Percentiles rank a stretch among this genome's conserved stretches.
Evolutionary conservation across 2,329 filamentous ascomycete species (phyloP).

Genomic region (Lachnellula cervina): DNA sequence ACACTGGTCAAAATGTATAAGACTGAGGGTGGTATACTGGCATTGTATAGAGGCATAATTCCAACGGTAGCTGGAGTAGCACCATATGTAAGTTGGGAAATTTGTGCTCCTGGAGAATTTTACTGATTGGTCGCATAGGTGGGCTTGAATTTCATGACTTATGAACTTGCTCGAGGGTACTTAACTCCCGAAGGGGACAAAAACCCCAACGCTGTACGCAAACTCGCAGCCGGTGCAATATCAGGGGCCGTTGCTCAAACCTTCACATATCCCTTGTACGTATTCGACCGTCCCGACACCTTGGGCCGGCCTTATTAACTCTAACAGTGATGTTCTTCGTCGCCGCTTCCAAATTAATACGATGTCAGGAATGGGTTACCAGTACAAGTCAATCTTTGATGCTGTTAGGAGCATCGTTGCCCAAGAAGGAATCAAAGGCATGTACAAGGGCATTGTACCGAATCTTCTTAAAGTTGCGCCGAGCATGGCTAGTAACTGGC

Average conservation of each 20-base stretch:
- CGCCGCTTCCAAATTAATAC: constrained; percentile 98
- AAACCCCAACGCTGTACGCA: constrained; percentile 73
- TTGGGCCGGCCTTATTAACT: constrained; percentile 19
- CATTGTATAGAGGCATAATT: constrained; percentile 90
- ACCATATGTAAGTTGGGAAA: constrained; percentile 68
- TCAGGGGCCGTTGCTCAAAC: constrained; percentile 97
- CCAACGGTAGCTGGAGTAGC: constrained; percentile 94
- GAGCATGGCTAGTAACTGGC: constrained; percentile 97
- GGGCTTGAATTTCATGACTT: constrained; percentile 97
- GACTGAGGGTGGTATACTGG: constrained; percentile 77
- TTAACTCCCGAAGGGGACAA: constrained; percentile 84
- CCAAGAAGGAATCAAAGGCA: constrained; percentile 76
- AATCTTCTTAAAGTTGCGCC: constrained; percentile 96
- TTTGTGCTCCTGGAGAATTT: constrained; percentile 23
- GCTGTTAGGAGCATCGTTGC: constrained; percentile 75
- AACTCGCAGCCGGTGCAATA: constrained; percentile 83
- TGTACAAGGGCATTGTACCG: constrained; percentile 95
- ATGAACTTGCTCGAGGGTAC: constrained; percentile 79
- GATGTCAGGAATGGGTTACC: constrained; percentile 96
- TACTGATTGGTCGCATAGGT: constrained; percentile 52
- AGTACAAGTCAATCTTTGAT: constrained; percentile 83
- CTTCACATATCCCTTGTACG: constrained; percentile 96
- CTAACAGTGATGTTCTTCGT: constrained; percentile 74
- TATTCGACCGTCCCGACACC: constrained; percentile 12
- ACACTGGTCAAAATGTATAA: constrained; percentile 82